phyloP scores from a whole-genome alignment of 2,329 filamentous ascomycete species.

The Fusarium foetens region DNA sequence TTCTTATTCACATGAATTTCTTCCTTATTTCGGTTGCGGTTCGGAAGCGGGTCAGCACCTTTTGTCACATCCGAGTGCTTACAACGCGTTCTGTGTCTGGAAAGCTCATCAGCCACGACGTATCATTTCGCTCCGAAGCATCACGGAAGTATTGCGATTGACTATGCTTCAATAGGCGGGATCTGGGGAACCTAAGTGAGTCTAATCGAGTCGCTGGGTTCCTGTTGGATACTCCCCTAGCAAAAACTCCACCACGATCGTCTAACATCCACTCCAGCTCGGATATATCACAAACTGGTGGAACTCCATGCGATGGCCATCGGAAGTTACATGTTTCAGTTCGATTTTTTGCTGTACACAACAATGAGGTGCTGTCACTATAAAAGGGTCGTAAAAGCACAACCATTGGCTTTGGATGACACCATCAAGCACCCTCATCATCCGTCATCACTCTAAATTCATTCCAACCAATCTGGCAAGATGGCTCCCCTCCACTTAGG shows the following conservation, averaged over 20 bases:
- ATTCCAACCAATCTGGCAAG: neutral
- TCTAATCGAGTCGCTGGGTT: neutral
- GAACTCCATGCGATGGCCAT: neutral
- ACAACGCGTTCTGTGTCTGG: neutral
- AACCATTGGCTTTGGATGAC: neutral
- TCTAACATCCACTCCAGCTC: constrained; percentile 4
- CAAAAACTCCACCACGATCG: neutral
- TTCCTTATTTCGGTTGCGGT: no score
- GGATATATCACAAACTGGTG: neutral
- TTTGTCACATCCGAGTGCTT: neutral
- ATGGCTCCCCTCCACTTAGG: constrained; percentile 31
- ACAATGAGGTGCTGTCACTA: neutral
- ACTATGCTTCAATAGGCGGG: neutral
- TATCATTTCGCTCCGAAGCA: neutral
- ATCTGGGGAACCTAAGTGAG: rapidly evolving
- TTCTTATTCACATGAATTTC: no score
- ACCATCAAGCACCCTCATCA: neutral
- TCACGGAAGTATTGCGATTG: neutral
- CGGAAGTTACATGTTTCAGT: neutral
- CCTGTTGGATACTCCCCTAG: neutral
- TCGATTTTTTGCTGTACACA: rapidly evolving
- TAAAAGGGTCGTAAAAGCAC: neutral
- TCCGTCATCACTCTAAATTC: neutral
- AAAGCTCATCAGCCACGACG: no score
- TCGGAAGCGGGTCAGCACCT: neutral